Evolutionary conservation across 1,284 basidiomycete species (phyloP), one percentile per base, ranked within the genome.

Genomic region (Apiotrichum veenhuisii): DNA sequence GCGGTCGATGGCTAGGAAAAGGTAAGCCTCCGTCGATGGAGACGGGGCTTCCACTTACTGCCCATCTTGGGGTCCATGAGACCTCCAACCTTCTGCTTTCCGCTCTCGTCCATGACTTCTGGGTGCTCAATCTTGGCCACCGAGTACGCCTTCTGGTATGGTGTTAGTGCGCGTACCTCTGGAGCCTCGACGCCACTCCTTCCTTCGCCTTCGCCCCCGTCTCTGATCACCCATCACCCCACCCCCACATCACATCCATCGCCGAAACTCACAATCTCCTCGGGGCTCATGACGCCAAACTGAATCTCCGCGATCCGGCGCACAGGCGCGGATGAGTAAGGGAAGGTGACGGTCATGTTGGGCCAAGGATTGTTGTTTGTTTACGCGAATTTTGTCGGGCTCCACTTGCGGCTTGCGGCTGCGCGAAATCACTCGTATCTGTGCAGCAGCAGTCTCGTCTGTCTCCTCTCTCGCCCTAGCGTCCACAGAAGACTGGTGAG

Each of bases 221-320:
- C n/a, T n/a, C n/a, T n/a, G n/a, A n/a, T n/a, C n/a, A n/a, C 30
- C 30, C 30, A 30, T 12, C 30, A 30, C 30, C 30, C 30, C 30
- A 30, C 30, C 30, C 5, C 30, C 30, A 30, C 30, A 43, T 27
- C 12, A 23, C 40, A n/a, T 49, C 34, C 20, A 17, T 14, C 33
- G 27, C 33, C 15, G 2, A 26, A n/a, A 86, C 90, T 75, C 75
- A 95, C 91, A 75, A 98, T 98, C 83, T 98, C 96, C 80, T 98
- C 96, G n/a, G 96, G 96, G 52, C 93, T 96, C 72, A 98, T 85
- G 67, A 99, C 93, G 73, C 96, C 95, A 81, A 99, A 99, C 79
- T 98, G 96, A 61, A 98, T 95, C 81, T 98, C 94, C 81, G 87
- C 89, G 69, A 98, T 91, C 79, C 89, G 89, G 78, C 88, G 87